Base-by-base conservation (phyloP, 1,284 basidiomycete genomes). In the Polyporus tsugae region DNA sequence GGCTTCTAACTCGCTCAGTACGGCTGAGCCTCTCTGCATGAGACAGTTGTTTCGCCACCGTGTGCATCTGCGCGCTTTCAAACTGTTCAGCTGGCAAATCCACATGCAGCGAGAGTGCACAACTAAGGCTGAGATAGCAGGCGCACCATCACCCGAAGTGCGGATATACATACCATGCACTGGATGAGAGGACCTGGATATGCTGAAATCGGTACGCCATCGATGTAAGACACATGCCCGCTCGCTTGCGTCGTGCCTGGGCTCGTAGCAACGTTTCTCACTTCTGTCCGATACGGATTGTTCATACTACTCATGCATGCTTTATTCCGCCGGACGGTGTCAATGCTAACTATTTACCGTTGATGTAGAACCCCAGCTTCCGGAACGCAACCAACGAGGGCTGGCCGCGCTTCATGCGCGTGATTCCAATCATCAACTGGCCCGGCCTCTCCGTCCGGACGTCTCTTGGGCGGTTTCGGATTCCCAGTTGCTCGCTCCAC, bases 391-490 rank as follows among this genome's bases (percentile, higher is more conserved):
- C 95, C 6, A 96, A 98, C 80, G 81, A 87, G 0, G 92, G 87
- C 63, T 99, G 97, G 97, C 97, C 97, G 5, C 78, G 82, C 4
- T 95, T 97, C 69, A 92, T 97, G 77, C 90, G 97, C 25, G 90
- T 99, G 36, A 97, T 99, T 78, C 97, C 98, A 0, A 95, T 99
- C 74, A 93, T 99, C 62, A 92, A 98, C 78, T 99, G 97, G 97
- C 84, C 89, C 0, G 99, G 99, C 80, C 78, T 82, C 2, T 90
- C 97, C 70, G 89, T 99, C 1, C 99, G 98, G 98, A 81, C 83
- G 0, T 99, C 97, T 81, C 82, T 99, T 44, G 84, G 91, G 9
- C 84, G 85, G 67, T 83, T 97, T 9, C 78, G 89, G 1, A 88
- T 99, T 13, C 92, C 91, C 2, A 99, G 97, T 80, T 99, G 97